These are phyloP conservation scores for Phellopilus nigrolimitatus DNA, from an alignment of 1,284 basidiomycete genomes.

Conservation along the genomic window DNA sequence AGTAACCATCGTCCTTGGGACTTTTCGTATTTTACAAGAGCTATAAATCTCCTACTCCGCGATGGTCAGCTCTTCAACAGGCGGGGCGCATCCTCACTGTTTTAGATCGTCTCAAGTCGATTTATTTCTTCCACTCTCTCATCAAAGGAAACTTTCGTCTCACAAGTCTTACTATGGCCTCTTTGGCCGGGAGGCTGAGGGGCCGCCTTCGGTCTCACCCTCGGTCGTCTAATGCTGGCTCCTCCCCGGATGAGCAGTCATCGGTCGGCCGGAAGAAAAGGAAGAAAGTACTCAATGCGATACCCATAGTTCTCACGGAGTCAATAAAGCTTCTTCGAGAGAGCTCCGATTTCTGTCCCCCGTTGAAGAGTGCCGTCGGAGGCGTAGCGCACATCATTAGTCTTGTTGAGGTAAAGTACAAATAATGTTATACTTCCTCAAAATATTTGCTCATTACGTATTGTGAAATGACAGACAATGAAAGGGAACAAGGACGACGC, in stretches of 20 bases:
- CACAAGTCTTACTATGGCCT: no score
- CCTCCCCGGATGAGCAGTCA: background rate
- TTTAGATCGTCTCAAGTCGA: no score
- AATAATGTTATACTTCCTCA: background rate
- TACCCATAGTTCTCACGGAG: background rate
- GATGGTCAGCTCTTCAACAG: no score
- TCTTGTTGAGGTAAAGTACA: background rate
- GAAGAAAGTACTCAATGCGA: background rate
- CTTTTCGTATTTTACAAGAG: no score
- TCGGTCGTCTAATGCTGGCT: background rate
- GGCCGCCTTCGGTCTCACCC: background rate
- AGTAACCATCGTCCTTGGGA: no score
- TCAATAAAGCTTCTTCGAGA: background rate
- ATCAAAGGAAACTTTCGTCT: no score
- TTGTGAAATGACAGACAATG: background rate
- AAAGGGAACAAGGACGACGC: background rate
- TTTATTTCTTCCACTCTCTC: no score
- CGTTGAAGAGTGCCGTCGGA: slow-evolving; percentile 7
- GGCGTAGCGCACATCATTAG: background rate
- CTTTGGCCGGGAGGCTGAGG: background rate
- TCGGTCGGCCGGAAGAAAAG: background rate
- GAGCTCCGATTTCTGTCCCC: slow-evolving; percentile 1
- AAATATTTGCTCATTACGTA: background rate
- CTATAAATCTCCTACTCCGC: no score
- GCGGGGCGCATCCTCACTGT: no score